Evolutionary conservation across 805 yeast genomes (phyloP), one percentile per base, ranked within the genome.

Genomic region (Grigorovia jiainica): DNA sequence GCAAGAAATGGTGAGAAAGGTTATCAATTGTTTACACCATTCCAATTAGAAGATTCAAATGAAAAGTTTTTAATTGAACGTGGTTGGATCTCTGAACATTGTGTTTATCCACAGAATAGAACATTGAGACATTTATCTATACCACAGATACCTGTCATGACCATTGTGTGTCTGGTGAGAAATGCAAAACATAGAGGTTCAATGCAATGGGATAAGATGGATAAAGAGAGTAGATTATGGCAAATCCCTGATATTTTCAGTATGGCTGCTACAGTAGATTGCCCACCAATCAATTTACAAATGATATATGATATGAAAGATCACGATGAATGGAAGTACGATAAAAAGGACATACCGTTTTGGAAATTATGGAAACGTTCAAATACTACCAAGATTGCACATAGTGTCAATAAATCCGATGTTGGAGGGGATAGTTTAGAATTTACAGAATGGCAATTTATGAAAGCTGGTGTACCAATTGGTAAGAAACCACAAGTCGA

Each of bases 1-100:
- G 68, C 82, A 38, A 71, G 72, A 49, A 79, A 86, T 47, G 86
- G 80, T 36, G 66, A 68, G 48, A 73, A 78, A 43, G 98, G 98
- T 1, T 92, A 85, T 60, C 64, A 75, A 19, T 71, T 90, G 5
- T 76, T 84, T 24, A 82, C 94, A 5, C 97, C 98, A 10, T 76
- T 92, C 53, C 72, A 77, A 19, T 75, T 95, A 46, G 66, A 76
- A 4, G 78, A 76, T 46, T 58, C 63, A 11, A 65, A 63, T 2
- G 74, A 79, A 38, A 89, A 84, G 41, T 67, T 92, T 15, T 66
- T 92, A 41, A 73, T 92, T 23, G 94, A 86, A 58, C 74, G 98
- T 49, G 98, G 98, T 13, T 92, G 97, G 95, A 77, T 92, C 36
- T 66, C 76, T 20, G 87, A 82, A 50, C 83, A 77, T 11, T 76